Evolutionary conservation across 306 rosid genomes (phyloP).

Genomic region (Rosa multiflora): DNA sequence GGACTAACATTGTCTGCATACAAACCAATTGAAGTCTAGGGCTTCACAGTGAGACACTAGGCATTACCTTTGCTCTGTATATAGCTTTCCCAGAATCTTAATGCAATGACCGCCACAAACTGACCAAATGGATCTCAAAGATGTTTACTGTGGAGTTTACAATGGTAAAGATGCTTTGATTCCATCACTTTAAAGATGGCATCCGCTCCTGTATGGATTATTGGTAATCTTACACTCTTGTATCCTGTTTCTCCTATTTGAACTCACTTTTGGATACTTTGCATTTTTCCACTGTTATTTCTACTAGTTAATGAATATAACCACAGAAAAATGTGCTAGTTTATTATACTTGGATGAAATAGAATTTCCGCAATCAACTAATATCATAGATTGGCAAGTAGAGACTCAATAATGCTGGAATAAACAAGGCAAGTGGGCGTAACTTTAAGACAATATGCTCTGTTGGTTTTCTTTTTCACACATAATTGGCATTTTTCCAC

Average conservation of each 20-base stretch:
- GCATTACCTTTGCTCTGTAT: constrained; percentile 65
- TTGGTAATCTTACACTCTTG: constrained; percentile 40
- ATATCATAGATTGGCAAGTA: neutral
- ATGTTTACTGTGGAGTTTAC: constrained; percentile 47
- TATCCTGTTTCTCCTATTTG: neutral
- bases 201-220: constrained; percentile 67
- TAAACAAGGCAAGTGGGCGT: neutral
- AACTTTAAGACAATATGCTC: neutral
- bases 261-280: neutral
- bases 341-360: too few relatives aligned
- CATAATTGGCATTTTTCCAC: neutral
- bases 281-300: neutral
- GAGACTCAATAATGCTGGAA: neutral
- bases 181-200: constrained; percentile 55
- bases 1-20: too few relatives aligned
- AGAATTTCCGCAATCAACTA: neutral
- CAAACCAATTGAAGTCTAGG: too few relatives aligned
- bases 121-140: constrained; percentile 54
- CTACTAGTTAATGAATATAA: neutral
- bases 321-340: too few relatives aligned
- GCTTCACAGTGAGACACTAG: constrained; percentile 48
- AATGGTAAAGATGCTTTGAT: constrained; percentile 57
- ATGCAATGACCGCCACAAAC: constrained; percentile 68
- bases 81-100: constrained; percentile 58
- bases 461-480: neutral